Base-by-base conservation (phyloP, 2,329 filamentous ascomycete genomes). In the Venturia aucupariae region DNA sequence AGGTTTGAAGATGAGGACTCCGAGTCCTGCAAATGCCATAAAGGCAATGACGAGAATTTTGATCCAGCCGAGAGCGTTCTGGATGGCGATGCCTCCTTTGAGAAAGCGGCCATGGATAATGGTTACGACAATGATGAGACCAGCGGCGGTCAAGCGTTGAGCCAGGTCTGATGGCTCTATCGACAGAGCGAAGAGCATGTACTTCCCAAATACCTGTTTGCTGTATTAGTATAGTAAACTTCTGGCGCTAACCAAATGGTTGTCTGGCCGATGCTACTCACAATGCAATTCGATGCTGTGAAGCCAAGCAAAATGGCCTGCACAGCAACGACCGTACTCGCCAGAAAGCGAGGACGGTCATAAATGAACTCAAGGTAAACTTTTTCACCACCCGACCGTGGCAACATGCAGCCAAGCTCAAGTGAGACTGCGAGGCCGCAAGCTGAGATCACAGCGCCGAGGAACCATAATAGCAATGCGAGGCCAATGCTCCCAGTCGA, bases 281-380 rank as follows among this genome's bases (percentile, higher is more conserved):
- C 79, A 64, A 88, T 82, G 68, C 84, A 85, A 70, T 87, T 87
- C 68, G 82, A 84, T 0, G 84, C 83, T 0, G 85, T 86, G 62
- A 86, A 86, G 0, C 83, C 82, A 0, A 87, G 73, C 0, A 86
- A 69, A 0, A 87, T 78, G 0, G 81, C 82, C 59, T 86, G 80
- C 2, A 84, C 77, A 0, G 83, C 83, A 22, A 86, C 76, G 15
- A 87, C 70, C 0, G 81, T 84, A 3, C 84, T 84, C 0, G 64
- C 67, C 10, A 88, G 78, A 71, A 87, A 87, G 68, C 77, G 80
- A 1, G 86, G 86, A 68, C 78, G 81, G 44, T 82, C 79, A 75
- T 81, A 88, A 61, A 87, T 82, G 71, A 79, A 86, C 71, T 88
- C 85, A 68, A 88, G 83, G 70, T 88, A 87, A 73, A 86, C 86